phyloP scores from a whole-genome alignment of 208 protist species.

The Leishmania tropica region DNA sequence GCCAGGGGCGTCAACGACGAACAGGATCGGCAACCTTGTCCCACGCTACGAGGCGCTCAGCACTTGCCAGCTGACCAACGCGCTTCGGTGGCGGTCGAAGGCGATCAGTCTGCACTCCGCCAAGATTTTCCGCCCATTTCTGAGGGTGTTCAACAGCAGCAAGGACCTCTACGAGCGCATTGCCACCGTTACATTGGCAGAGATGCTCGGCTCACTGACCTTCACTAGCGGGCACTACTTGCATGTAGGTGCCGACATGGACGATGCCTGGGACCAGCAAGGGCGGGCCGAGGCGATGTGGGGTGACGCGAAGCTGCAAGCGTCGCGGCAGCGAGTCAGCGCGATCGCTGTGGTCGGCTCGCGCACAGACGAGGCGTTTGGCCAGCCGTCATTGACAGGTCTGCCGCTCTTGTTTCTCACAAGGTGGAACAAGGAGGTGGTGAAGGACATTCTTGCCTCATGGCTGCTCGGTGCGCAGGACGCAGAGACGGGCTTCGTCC shows the following conservation, averaged over 20 bases:
- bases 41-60: slow-evolving; percentile 52
- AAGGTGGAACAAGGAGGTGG: slow-evolving; percentile 83
- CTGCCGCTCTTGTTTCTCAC: slow-evolving; percentile 70
- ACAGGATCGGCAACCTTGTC: slow-evolving; percentile 24
- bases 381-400: slow-evolving; percentile 60
- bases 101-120: slow-evolving; percentile 48
- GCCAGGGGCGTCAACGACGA: background rate
- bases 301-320: slow-evolving; percentile 26
- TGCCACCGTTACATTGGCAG: slow-evolving; percentile 43
- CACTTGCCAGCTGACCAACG: slow-evolving; percentile 83
- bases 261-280: slow-evolving; percentile 51
- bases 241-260: slow-evolving; percentile 32
- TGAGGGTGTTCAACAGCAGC: slow-evolving; percentile 47
- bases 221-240: slow-evolving; percentile 62
- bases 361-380: slow-evolving; percentile 70
- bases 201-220: slow-evolving; percentile 65
- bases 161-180: slow-evolving; percentile 54
- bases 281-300: slow-evolving; percentile 21
- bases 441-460: slow-evolving; percentile 70
- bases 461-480: slow-evolving; percentile 79
- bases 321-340: slow-evolving; percentile 30
- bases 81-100: slow-evolving; percentile 74
- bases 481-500: slow-evolving; percentile 68
- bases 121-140: slow-evolving; percentile 53
- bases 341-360: slow-evolving; percentile 59